These are phyloP conservation scores for Periconia macrospinosa DNA, from an alignment of 2,329 filamentous ascomycete genomes.

Conservation along the genomic window DNA sequence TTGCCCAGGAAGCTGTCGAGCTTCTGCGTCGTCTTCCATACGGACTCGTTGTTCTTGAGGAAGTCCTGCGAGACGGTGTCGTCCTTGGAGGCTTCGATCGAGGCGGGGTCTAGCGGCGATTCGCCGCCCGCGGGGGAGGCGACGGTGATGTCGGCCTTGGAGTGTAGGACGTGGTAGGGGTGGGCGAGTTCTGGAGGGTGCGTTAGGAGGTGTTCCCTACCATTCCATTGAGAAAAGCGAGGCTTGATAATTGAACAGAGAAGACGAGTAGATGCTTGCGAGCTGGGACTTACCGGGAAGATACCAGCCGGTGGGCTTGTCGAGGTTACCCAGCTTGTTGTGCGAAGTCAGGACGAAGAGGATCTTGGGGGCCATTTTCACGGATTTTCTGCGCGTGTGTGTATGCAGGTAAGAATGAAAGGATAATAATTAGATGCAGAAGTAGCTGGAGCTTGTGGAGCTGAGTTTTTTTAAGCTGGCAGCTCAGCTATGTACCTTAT, in stretches of 20 bases:
- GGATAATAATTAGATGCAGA: neutral
- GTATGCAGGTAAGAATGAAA: too few species aligned
- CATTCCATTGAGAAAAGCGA: neutral
- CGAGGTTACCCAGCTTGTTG: conserved; percentile 46
- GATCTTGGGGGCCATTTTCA: conserved; percentile 54
- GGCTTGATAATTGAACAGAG: too few species aligned
- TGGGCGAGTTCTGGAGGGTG: conserved; percentile 29
- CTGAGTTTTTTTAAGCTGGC: neutral
- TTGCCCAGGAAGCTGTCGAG: conserved; percentile 60
- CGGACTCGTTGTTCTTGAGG: conserved; percentile 54
- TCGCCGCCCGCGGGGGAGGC: conserved; percentile 44
- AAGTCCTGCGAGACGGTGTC: conserved; percentile 45
- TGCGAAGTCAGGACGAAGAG: conserved; percentile 73
- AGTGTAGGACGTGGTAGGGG: conserved; percentile 43
- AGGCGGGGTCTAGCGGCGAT: conserved; percentile 41
- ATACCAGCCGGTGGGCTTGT: conserved; percentile 69
- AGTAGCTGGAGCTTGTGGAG: neutral
- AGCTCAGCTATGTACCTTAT: neutral
- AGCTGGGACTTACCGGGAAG: conserved; percentile 45
- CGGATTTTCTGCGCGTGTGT: neutral
- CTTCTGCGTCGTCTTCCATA: conserved; percentile 67
- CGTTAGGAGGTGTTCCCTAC: too few species aligned
- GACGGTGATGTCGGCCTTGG: conserved; percentile 42
- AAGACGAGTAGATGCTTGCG: conserved; percentile 43
- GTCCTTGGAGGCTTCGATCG: conserved; percentile 48